Evolutionary conservation across 2,329 filamentous ascomycete genomes (phyloP), one percentile per base, ranked within the genome.

Genomic region (Alternaria metachromatica): DNA sequence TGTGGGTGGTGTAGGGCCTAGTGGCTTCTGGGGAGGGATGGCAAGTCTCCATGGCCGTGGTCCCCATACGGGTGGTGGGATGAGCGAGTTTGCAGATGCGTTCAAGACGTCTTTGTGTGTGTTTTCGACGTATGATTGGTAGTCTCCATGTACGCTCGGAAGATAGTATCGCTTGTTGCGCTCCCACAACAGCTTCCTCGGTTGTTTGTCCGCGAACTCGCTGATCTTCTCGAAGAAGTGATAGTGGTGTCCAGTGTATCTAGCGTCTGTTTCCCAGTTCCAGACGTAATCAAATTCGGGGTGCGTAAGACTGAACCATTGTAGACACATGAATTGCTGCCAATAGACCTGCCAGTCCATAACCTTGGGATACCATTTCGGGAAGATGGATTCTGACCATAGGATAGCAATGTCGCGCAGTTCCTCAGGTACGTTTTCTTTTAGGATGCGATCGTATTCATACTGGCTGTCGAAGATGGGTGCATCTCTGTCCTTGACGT

Each of bases 261-360:
- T 87, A 30, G 90, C 89, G 74, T 96, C 92, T 81, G 93, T 92
- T 76, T 96, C 93, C 92, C 92, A 94, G 77, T 95, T 94, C 92
- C 92, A 84, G 70, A 93, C 85, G 72, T 87, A 93, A 70, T 94
- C 91, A 68, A 92, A 96, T 72, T 95, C 89, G 0, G 91, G 91
- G 72, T 93, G 90, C 54, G 91, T 90, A 72, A 91, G 86, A 62
- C 88, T 88, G 75, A 94, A 94, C 80, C 90, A 90, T 75, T 94
- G 92, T 3, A 94, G 85, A 6, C 90, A 90, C 69, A 93, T 85
- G 84, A 90, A 92, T 72, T 92, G 90, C 28, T 82, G 80, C 81
- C 82, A 84, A 71, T 84, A 84, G 9, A 84, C 82, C 61, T 84
- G 80, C 80, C 82, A 84, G 62, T 84, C 82, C 41, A 77, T 80